A percentile compares a stretch with the other conserved stretches of the same genome.
phyloP scores from a whole-genome alignment of 768 basidiomycete species.

The Melanogaster broomeanus region DNA sequence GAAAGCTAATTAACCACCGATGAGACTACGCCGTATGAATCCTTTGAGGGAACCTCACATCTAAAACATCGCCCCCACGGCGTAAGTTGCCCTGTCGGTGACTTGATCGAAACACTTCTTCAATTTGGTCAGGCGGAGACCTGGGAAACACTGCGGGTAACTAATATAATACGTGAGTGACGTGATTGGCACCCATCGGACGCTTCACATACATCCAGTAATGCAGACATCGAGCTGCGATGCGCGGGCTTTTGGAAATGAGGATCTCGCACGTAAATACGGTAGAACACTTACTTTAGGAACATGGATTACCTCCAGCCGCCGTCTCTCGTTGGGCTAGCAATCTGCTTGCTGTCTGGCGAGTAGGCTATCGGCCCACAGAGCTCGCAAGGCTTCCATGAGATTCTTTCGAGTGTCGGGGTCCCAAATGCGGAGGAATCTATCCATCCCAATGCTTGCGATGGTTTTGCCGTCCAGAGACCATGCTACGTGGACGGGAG shows the following conservation, averaged over 20 bases:
- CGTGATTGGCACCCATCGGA: background rate
- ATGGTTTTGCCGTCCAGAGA: constrained; percentile 4
- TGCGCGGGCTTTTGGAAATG: background rate
- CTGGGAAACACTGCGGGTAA: background rate
- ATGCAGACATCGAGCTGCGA: background rate
- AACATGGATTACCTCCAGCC: background rate
- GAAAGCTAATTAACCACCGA: background rate
- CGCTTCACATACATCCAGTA: background rate
- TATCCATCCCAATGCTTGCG: background rate
- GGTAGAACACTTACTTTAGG: background rate
- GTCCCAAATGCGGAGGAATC: background rate
- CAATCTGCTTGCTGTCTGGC: background rate
- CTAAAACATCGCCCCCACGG: background rate
- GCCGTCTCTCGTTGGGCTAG: background rate
- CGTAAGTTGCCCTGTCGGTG: background rate
- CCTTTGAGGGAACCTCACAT: background rate
- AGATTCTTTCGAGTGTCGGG: background rate
- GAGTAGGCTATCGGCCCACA: background rate
- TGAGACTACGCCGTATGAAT: background rate
- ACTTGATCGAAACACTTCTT: background rate
- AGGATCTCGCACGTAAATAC: too few relatives aligned
- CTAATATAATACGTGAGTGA: background rate
- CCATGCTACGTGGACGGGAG: constrained; percentile 8
- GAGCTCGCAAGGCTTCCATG: background rate
- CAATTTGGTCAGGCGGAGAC: background rate